Base-by-base conservation (phyloP, 2,329 filamentous ascomycete genomes). In the Cadophora gregata region DNA sequence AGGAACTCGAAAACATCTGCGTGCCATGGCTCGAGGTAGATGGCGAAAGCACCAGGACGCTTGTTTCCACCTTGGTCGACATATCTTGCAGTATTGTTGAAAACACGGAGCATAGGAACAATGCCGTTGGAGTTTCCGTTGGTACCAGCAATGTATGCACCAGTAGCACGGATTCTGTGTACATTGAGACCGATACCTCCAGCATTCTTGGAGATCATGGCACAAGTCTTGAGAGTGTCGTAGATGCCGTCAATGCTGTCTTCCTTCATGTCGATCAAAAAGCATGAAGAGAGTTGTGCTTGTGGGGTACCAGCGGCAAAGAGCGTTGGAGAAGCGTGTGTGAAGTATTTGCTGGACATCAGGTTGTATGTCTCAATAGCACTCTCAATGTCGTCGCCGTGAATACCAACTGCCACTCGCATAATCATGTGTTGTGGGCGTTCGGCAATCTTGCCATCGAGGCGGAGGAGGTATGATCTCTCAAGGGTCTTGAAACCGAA, bases 201-300 rank as follows among this genome's bases (percentile, higher is more conserved):
- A 74, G 96, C 96, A 82, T 96, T 98, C 88, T 99, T 99, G 78
- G 96, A 99, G 81, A 99, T 99, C 93, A 99, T 95, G 73, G 96
- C 96, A 82, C 96, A 99, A 1, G 93, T 98, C 89, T 99, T 99
- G 75, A 99, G 87, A 21, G 96, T 99, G 78, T 99, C 96, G 77
- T 99, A 99, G 79, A 99, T 99, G 74, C 96, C 96, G 73, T 99
- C 96, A 77, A 99, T 99, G 81, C 94, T 97, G 83, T 99, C 96
- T 61, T 97, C 94, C 85, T 98, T 99, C 91, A 99, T 98, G 81
- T 98, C 96, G 73, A 99, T 93, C 64, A 99, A 86, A 89, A 99
- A 99, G 86, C 96, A 99, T 19, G 96, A 99, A 2, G 96, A 96
- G 75, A 99, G 85, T 82, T 99, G 96, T 53, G 93, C 90, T 77